Conservation (phyloP, 306 rosid species). For the Cucumis melo region DNA sequence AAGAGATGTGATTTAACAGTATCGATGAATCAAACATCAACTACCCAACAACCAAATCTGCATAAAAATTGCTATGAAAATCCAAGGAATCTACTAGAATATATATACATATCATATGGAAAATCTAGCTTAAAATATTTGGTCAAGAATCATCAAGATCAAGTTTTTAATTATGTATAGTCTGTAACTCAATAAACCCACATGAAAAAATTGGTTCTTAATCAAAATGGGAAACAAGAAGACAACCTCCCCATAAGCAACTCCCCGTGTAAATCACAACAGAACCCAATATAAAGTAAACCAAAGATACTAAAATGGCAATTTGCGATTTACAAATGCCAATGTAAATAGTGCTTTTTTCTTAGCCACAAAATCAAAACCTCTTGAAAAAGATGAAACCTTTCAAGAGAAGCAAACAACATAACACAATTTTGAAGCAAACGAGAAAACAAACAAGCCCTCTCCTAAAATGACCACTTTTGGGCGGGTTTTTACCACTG, state of each 20-base stretch:
- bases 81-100: slow-evolving; percentile 68
- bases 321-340: background rate
- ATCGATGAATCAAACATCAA: slow-evolving; percentile 44
- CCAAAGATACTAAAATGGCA: background rate
- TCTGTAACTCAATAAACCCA: slow-evolving; percentile 27
- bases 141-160: slow-evolving; percentile 37
- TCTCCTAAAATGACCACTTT: background rate
- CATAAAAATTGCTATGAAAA: slow-evolving; percentile 32
- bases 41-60: slow-evolving; percentile 44
- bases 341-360: background rate
- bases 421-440: no score
- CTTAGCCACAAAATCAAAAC: background rate
- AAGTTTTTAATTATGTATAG: slow-evolving; percentile 21
- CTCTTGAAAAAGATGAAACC: background rate
- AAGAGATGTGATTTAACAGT: slow-evolving; percentile 11
- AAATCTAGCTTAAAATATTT: slow-evolving; percentile 41
- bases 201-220: slow-evolving; percentile 29
- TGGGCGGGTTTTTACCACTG: background rate
- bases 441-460: background rate
- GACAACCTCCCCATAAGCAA: slow-evolving; percentile 48
- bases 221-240: slow-evolving; percentile 27
- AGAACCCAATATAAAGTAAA: slow-evolving; percentile 37
- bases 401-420: background rate
- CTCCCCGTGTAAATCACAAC: slow-evolving; percentile 72
- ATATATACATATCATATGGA: slow-evolving; percentile 17